Percentiles rank a stretch among this genome's conserved stretches.
Conservation (phyloP, 2,329 filamentous ascomycete genomes). For the Chaetothyriales sp. region DNA sequence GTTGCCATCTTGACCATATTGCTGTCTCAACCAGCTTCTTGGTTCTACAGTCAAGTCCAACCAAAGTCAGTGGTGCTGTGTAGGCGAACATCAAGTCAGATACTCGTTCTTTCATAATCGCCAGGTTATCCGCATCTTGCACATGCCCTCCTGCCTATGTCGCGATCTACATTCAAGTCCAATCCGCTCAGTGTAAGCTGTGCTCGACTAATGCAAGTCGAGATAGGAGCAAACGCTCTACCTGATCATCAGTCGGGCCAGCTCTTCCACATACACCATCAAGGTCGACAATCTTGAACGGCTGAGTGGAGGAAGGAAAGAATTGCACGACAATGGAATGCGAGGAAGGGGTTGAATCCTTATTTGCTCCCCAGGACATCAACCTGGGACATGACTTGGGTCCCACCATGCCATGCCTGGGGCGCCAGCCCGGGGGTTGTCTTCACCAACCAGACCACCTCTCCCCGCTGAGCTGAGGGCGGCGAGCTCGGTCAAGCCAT, state of each 20-base stretch:
- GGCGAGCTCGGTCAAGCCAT: conserved; percentile 1
- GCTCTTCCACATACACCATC: too few relatives aligned
- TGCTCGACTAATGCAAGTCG: too few relatives aligned
- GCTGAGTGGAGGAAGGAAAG: background rate
- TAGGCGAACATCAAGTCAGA: too few relatives aligned
- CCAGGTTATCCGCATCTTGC: too few relatives aligned
- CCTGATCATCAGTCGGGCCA: too few relatives aligned
- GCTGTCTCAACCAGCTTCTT: background rate
- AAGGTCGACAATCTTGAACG: too few relatives aligned
- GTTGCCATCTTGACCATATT: background rate
- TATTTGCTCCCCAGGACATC: background rate
- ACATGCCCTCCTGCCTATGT: too few relatives aligned
- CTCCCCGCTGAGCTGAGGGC: background rate
- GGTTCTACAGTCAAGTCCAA: background rate
- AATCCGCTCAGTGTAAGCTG: too few relatives aligned
- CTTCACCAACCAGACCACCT: background rate
- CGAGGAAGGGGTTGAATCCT: background rate
- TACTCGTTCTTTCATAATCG: too few relatives aligned
- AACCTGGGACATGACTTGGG: background rate
- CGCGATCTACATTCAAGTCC: too few relatives aligned
- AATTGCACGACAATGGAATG: background rate
- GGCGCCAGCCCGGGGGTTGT: background rate
- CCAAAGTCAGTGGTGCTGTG: background rate
- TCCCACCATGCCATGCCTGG: too few relatives aligned
- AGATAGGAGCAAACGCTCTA: too few relatives aligned